Percentiles rank a stretch among this genome's conserved stretches.
Conservation (phyloP, 164 flowering plant species). For the Nymphaea thermarum region DNA sequence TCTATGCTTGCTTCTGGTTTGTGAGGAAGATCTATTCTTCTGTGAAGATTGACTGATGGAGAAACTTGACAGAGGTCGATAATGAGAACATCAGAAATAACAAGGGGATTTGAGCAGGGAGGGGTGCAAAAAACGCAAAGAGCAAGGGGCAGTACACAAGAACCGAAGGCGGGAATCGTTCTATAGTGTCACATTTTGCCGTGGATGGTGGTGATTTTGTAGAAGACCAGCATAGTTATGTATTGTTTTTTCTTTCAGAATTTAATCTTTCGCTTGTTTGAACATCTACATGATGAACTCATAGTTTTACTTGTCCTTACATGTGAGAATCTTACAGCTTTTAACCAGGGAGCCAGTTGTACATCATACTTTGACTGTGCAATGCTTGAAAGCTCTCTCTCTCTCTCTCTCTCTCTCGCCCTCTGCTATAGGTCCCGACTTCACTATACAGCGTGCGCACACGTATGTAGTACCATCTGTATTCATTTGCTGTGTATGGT, state of each 20-base stretch:
- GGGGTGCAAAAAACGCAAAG: not conserved
- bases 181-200: not conserved
- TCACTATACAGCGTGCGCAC: not conserved
- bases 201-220: not conserved
- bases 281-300: not conserved
- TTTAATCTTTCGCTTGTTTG: not conserved
- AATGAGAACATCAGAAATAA: not conserved
- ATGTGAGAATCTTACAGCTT: not conserved
- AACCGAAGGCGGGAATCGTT: not conserved
- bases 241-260: not conserved
- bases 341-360: not conserved
- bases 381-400: not conserved
- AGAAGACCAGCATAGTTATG: not conserved
- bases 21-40: slow-evolving; percentile 78
- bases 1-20: slow-evolving; percentile 85
- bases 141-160: not conserved
- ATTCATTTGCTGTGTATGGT: no score
- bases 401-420: no score
- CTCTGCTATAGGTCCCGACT: not conserved
- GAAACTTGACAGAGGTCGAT: not conserved
- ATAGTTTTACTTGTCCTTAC: not conserved
- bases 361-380: not conserved
- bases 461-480: no score
- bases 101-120: not conserved
- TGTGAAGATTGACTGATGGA: slow-evolving; percentile 30